A percentile compares a stretch with the other conserved stretches of the same genome.
These are phyloP conservation scores for Pythium aristosporum DNA, from an alignment of 352 stramenopile species.

Conservation along the genomic window DNA sequence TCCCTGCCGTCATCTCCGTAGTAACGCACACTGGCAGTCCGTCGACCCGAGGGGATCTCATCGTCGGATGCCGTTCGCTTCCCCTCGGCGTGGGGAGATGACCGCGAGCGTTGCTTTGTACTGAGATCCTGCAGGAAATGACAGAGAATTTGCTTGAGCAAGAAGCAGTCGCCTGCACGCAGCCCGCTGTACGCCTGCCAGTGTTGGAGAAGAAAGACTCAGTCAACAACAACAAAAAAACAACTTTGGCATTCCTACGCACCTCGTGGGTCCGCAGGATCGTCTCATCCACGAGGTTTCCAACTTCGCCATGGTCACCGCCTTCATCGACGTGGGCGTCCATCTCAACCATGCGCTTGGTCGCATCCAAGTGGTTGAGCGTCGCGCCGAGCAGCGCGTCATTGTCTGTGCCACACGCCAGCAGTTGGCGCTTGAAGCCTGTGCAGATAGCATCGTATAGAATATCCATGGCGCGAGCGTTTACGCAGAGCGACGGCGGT, in stretches of 20 bases:
- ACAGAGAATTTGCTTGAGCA: conserved; percentile 76
- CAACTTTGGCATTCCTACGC: not conserved
- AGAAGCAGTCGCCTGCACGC: conserved; percentile 60
- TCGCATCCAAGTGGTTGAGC: conserved; percentile 76
- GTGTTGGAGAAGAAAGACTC: not conserved
- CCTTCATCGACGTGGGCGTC: conserved; percentile 10
- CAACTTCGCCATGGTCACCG: not conserved
- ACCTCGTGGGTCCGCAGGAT: conserved; percentile 59
- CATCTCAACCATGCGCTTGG: conserved; percentile 51
- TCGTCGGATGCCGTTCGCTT: not conserved
- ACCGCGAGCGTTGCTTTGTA: not conserved
- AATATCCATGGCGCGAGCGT: conserved; percentile 91
- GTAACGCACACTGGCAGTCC: conserved; percentile 30
- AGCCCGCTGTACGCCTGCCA: conserved; percentile 54
- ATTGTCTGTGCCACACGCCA: conserved; percentile 65
- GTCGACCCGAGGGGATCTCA: too few relatives aligned
- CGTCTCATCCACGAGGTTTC: conserved; percentile 66
- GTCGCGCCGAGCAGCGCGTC: conserved; percentile 83
- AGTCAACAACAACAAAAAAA: too few relatives aligned
- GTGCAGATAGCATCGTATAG: conserved; percentile 93
- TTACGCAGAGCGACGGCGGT: conserved; percentile 88
- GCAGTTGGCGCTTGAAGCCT: conserved; percentile 90
- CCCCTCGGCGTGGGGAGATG: not conserved
- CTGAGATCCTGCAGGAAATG: not conserved
- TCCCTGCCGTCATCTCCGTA: conserved; percentile 43